Evolutionary conservation across 1,284 basidiomycete species (phyloP), one percentile per base, ranked within the genome.

Genomic region (Omphalotus olearius): DNA sequence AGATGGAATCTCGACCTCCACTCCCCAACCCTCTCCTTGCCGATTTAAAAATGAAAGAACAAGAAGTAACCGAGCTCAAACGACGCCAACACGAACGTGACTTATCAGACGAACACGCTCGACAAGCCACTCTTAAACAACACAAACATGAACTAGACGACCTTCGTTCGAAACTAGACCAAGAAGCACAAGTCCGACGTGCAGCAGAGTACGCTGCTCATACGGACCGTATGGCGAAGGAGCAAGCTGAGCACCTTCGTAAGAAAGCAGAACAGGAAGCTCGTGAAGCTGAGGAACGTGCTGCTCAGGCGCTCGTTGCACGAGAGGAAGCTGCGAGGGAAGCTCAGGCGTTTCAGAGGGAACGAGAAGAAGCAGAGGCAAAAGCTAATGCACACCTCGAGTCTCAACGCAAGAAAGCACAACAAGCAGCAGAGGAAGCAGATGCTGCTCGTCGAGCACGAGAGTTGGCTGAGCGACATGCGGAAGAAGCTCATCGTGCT

Each of bases 221-320:
- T 28, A 10, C 26, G 10, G 26, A 28, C 10, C 4, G 26, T 5
- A 4, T 28, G 36, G 40, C 25, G 2, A 39, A 43, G 14, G 36
- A 26, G 37, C 40, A 42, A n/a, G 48, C 48, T 11, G 48, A 50
- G n/a, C 10, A n/a, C 17, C 41, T 42, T 18, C 48, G 48, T 9
- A 6, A n/a, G 7, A 35, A 36, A 14, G 48, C 48, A 4, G 48
- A 50, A 14, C 28, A 50, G 13, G 48, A 50, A 20, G 48, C 48
- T 42, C 14, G 6, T n/a, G 48, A 50, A 10, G 40, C 41, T 35
- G 26, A 6, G 28, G 39, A 50, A 10, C 48, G 43, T 35, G 48
- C 48, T n/a, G 33, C n/a, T 10, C 39, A 36, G 28, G 30, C 48
- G 14, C 4, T 28, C 5, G 5, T 28, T 6, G 20, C 23, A 7